Evolutionary conservation across 495 filamentous ascomycete genomes (phyloP), one percentile per base, ranked within the genome.

Genomic region (Extremus antarcticus): DNA sequence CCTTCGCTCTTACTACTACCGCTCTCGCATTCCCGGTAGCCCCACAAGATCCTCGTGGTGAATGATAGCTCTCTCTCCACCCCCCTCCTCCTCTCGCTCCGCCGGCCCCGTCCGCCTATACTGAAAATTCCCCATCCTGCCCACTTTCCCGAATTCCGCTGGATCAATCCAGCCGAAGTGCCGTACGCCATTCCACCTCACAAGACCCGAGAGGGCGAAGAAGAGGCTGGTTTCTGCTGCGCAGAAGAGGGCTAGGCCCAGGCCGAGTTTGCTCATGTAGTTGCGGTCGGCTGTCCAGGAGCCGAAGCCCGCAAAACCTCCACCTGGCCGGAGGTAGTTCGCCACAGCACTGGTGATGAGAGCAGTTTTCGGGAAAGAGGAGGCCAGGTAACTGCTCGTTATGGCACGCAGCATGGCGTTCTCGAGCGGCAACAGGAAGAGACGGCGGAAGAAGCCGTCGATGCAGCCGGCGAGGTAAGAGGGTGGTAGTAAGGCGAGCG

Each of bases 251-350:
- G 54, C 58, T 2, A 57, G 17, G 9, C 49, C n/a, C 24, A 61
- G 50, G 2, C 54, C 54, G 8, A 61, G 29, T 43, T 57, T 57
- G 23, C 45, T 50, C 22, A 50, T 43, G 21, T 49, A 61, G 24
- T 35, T 17, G n/a, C 39, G 9, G 29, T 35, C 29, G 29, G 13
- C 4, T 13, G 4, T 4, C 29, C 29, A 35, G 29, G 29, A 35
- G 4, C 29, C 29, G 29, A 35, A 35, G 4, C 7, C 7, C 13
- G 29, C 29, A 13, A 35, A 13, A 7, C 29, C 13, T 4, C 29
- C 13, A 7, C 29, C 29, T 7, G 29, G 29, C 13, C 4, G 4
- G 29, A 35, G 4, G 19, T 20, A 43, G 55, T 43, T 50, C 29
- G 3, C 9, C n/a, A 17, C 21, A 2, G 17, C 25, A 4, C 10